Base-by-base conservation (phyloP, 2,329 filamentous ascomycete genomes). In the Monosporascus sp. region DNA sequence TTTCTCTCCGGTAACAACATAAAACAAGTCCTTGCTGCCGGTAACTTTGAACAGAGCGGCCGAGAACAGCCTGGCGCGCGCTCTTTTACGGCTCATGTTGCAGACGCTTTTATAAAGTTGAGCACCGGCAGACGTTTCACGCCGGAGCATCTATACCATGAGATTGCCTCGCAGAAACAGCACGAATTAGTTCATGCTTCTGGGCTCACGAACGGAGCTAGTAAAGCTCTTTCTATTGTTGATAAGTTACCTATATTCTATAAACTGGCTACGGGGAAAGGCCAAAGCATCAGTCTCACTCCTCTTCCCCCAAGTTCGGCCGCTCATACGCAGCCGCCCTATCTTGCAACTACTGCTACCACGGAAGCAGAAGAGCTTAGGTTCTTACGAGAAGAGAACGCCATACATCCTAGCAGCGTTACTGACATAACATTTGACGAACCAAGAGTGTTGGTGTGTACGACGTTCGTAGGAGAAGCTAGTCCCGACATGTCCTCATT, bases 401-500 rank as follows among this genome's bases (percentile, higher is more conserved):
- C 73, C 38, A 76, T 80, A 55, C 73, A 77, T 37, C 73, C 76
- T 7, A 74, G 74, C 19, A 72, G 76, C 2, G 75, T 78, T 2
- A 71, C 77, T 5, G 80, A 83, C 58, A 69, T 86, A 20, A 78
- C 77, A 9, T 85, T 87, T 60, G 82, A 86, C 35, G 82, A 86
- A 60, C 74, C 78, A 8, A 76, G 84, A 57, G 79, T 85, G n/a
- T 70, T 87, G 11, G 83, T 86, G 2, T 86, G 84, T 64, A 87
- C 84, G 0, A 86, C 83, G 0, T 86, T 85, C 63, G 80, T 86
- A 27, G 83, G 83, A 27, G 83, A 86, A 59, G 80, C 82, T 3
- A 86, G 80, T 59, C 76, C 81, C 14, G 82, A 86, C 57, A 86
- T 86, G 82, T 78, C 80, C 3, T 85, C 78, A 24, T 86, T 86